phyloP scores from a whole-genome alignment of 352 stramenopile species.

The Plasmopara viticola region DNA sequence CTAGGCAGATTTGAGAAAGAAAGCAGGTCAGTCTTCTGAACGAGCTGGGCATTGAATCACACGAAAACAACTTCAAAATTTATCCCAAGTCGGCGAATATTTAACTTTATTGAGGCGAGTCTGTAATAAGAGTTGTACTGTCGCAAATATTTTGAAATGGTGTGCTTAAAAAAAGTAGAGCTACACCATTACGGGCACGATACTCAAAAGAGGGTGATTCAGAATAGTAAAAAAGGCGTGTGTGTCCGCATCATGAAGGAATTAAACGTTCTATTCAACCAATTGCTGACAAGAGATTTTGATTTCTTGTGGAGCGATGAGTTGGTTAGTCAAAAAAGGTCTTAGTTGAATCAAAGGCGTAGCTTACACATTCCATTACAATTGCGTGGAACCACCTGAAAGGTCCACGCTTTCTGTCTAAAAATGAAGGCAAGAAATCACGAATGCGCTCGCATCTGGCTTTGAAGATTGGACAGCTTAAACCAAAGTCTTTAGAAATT shows the following conservation, averaged over 20 bases:
- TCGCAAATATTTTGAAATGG: not conserved
- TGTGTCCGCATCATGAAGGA: not conserved
- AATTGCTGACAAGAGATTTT: not conserved
- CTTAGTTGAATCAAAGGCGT: not conserved
- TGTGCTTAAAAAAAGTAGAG: not conserved
- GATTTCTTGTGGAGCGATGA: not conserved
- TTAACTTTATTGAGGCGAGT: not conserved
- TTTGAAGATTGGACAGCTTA: not conserved
- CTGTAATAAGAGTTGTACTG: not conserved
- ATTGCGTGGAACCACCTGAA: not conserved
- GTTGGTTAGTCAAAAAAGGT: not conserved
- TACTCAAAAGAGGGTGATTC: not conserved
- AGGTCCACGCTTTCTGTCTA: not conserved
- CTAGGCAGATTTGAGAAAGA: not conserved
- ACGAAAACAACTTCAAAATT: not conserved
- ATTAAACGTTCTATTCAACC: not conserved
- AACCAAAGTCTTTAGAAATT: slow-evolving; percentile 1
- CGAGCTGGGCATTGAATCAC: not conserved
- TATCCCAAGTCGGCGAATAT: not conserved
- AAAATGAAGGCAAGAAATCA: not conserved
- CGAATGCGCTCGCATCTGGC: not conserved
- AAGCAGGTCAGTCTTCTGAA: not conserved
- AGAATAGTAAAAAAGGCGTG: not conserved
- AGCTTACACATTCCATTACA: not conserved
- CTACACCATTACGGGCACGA: not conserved